A percentile compares a stretch with the other conserved stretches of the same genome.
Evolutionary conservation across 2,329 filamentous ascomycete genomes (phyloP).

Genomic region (Fusarium bactridioides): DNA sequence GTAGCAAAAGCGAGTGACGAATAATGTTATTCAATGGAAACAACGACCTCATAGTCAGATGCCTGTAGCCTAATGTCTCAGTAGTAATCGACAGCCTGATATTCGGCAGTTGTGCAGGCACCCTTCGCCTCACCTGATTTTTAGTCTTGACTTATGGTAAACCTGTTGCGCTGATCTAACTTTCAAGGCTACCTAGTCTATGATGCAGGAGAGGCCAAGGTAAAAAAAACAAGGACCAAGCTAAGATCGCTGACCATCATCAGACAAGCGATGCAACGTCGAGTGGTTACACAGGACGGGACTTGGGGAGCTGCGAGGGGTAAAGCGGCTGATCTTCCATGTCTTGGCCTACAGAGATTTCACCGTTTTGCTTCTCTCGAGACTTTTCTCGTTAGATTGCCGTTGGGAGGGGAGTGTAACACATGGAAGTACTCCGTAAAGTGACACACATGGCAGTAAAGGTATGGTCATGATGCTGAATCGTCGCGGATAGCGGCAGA

Average conservation of each 20-base stretch:
- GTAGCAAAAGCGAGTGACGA: slow-evolving; percentile 19
- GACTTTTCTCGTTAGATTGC: neutral
- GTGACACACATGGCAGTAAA: neutral
- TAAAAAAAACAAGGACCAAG: neutral
- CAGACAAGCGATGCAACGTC: slow-evolving; percentile 6
- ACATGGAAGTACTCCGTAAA: neutral
- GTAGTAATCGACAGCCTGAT: neutral
- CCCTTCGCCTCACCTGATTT: neutral
- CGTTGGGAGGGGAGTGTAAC: neutral
- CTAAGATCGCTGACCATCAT: neutral
- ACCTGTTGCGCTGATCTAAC: neutral
- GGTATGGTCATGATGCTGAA: slow-evolving; percentile 1
- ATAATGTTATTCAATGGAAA: slow-evolving; percentile 11
- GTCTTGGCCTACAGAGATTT: neutral
- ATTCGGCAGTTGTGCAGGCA: neutral
- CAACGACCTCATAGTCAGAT: neutral
- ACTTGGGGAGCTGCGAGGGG: slow-evolving; percentile 32
- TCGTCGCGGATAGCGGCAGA: neutral
- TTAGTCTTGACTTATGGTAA: neutral
- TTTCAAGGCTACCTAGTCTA: neutral
- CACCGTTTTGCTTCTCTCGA: neutral
- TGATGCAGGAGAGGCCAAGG: neutral
- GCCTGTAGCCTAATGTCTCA: neutral
- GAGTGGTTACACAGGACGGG: slow-evolving; percentile 24
- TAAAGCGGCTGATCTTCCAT: slow-evolving; percentile 16